Base-by-base conservation (phyloP, 2,329 filamentous ascomycete genomes). In the Aureobasidium vineae region DNA sequence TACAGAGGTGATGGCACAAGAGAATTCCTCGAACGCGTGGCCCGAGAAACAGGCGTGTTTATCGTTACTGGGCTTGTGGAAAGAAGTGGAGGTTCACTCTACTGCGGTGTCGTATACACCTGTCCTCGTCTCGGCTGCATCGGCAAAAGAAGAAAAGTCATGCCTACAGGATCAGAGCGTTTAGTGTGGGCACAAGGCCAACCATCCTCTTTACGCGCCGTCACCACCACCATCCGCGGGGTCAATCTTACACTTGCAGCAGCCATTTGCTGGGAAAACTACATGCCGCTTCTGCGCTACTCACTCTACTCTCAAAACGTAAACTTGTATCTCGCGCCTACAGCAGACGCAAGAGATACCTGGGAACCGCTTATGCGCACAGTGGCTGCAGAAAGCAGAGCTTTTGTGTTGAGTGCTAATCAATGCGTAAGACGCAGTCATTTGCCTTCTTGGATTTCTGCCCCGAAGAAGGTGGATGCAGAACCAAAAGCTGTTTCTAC, bases 191-290 rank as follows among this genome's bases (percentile, higher is more conserved):
- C 90, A 0, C 91, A 96, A 75, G 93, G 92, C 47, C 89, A 88
- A 2, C 86, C 93, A 0, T 85, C 86, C 0, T 95, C 91, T 3
- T 83, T 97, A 33, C 86, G 86, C 69, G 93, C 92, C 3, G 86
- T 97, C 1, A 89, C 86, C 31, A 92, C 92, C 1, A 86, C 82
- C 28, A 92, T 97, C 75, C 88, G 89, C 68, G 92, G 91, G 59
- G 85, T 92, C 2, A 87, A 86, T 69, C 79, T 97, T 68, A 94
- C 91, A 66, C 84, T 97, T 68, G 93, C 89, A 0, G 88, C 90
- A 3, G 94, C 92, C 3, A 96, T 98, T 70, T 97, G 93, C 81
- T 97, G 93, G 93, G 93, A 98, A 77, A 97, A 91, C 77, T 96
- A 94, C 79, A 97, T 97, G 92, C 93, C 93, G 0, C 80, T 97